These are phyloP conservation scores for Neoascochyta sp. DNA, from an alignment of 2,329 filamentous ascomycete genomes.

Conservation along the genomic window DNA sequence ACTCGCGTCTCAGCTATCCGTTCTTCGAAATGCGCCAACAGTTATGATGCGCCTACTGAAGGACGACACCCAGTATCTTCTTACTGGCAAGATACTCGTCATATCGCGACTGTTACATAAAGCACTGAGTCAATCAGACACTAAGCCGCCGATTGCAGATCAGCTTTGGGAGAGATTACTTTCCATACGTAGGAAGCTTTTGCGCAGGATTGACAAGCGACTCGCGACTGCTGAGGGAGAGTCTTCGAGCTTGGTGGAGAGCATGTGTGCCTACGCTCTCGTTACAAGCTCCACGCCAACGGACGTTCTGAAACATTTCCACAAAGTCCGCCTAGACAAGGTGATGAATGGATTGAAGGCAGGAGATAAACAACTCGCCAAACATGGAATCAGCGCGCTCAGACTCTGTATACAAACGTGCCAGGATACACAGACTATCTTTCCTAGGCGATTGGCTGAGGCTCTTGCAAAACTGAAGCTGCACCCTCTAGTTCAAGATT, in stretches of 20 bases:
- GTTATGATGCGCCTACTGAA: constrained; percentile 54
- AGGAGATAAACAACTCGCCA: constrained; percentile 43
- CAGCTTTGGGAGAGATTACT: constrained; percentile 62
- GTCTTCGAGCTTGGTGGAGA: constrained; percentile 59
- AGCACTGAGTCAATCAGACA: constrained; percentile 57
- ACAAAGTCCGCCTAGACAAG: constrained; percentile 66
- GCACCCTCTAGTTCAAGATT: constrained; percentile 68
- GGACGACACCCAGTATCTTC: constrained; percentile 49
- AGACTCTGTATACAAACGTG: constrained; percentile 73
- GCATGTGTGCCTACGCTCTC: constrained; percentile 77
- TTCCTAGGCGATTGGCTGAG: constrained; percentile 68
- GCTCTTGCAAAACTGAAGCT: constrained; percentile 66
- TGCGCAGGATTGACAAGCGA: constrained; percentile 60
- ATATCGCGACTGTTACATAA: constrained; percentile 72
- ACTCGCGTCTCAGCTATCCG: constrained; percentile 55
- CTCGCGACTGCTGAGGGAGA: constrained; percentile 38
- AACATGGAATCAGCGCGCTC: constrained; percentile 61
- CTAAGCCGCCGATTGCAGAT: constrained; percentile 55
- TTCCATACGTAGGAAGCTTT: constrained; percentile 59
- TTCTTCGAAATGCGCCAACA: constrained; percentile 55
- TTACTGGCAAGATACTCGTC: constrained; percentile 64
- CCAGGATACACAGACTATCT: constrained; percentile 69
- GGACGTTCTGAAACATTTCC: constrained; percentile 75
- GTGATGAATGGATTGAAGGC: constrained; percentile 61
- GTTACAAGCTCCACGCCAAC: constrained; percentile 73